Percentiles rank a stretch among this genome's conserved stretches.
These are phyloP conservation scores for Excoecaria agallocha DNA, from an alignment of 345 rosid genomes.

Conservation along the genomic window DNA sequence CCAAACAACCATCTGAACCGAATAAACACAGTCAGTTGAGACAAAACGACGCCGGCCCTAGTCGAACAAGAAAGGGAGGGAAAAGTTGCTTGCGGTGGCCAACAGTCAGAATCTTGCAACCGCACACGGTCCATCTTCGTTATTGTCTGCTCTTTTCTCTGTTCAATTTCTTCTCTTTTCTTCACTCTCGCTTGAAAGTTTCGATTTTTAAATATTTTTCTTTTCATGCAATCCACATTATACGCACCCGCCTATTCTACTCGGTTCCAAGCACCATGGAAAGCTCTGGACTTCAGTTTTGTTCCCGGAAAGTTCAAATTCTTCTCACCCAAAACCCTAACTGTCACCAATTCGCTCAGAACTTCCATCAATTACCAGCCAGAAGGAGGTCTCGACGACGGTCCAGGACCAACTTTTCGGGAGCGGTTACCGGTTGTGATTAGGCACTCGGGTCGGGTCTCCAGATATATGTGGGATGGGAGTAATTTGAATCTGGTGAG, in stretches of 20 bases:
- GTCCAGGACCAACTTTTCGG: constrained; percentile 8
- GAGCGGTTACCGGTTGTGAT: constrained; percentile 50
- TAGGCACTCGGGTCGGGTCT: constrained; percentile 47
- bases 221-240: constrained; percentile 53
- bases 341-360: constrained; percentile 32
- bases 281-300: background rate
- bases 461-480: constrained; percentile 65
- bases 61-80: background rate
- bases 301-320: constrained; percentile 18
- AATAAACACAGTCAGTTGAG: background rate
- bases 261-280: constrained; percentile 33
- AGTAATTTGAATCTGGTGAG: constrained; percentile 36
- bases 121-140: background rate
- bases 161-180: background rate
- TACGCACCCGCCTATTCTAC: constrained; percentile 18
- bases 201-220: too few relatives aligned
- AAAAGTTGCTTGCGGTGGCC: background rate
- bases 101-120: background rate
- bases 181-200: background rate
- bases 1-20: too few relatives aligned
- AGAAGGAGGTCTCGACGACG: constrained; percentile 31
- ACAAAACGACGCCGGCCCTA: background rate
- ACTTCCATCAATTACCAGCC: constrained; percentile 40
- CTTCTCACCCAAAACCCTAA: constrained; percentile 18
- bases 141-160: too few relatives aligned